Evolutionary conservation across 2,329 filamentous ascomycete species (phyloP).

Genomic region (Triangularia verruculosa): DNA sequence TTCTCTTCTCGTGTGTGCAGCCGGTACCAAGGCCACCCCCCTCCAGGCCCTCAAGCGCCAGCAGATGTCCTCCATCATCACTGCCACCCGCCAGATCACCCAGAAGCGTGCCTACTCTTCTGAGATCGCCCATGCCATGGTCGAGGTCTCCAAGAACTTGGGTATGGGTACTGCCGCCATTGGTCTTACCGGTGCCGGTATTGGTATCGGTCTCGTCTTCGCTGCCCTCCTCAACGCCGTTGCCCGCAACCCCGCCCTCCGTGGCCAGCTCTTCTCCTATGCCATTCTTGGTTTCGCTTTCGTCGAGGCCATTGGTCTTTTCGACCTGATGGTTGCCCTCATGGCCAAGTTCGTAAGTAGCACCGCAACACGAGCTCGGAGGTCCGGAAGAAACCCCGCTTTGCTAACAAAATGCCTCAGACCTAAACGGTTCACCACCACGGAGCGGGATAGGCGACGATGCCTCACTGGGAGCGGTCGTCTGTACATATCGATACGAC

Average conservation of each 20-base stretch:
- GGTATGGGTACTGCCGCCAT: slow-evolving; percentile 88
- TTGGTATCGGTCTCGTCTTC: slow-evolving; percentile 95
- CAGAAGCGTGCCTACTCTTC: slow-evolving; percentile 75
- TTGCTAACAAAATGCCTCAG: slow-evolving; percentile 21
- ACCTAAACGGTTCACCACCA: slow-evolving; percentile 29
- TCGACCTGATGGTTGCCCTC: slow-evolving; percentile 89
- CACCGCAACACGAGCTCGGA: slow-evolving; percentile 1
- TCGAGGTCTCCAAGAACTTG: slow-evolving; percentile 87
- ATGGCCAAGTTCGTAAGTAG: slow-evolving; percentile 82
- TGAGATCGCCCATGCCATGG: slow-evolving; percentile 83
- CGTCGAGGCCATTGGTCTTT: slow-evolving; percentile 88
- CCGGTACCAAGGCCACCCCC: slow-evolving; percentile 56
- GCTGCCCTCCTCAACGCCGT: slow-evolving; percentile 84
- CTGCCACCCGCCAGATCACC: slow-evolving; percentile 64
- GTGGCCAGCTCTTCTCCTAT: slow-evolving; percentile 94
- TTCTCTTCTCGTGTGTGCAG: slow-evolving; percentile 33
- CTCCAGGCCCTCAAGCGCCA: slow-evolving; percentile 75
- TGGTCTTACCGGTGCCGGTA: slow-evolving; percentile 88
- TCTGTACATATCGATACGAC: slow-evolving; percentile 28
- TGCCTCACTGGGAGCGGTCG: slow-evolving; percentile 25
- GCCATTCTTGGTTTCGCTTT: slow-evolving; percentile 95
- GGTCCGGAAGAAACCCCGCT: not conserved
- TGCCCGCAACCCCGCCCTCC: slow-evolving; percentile 90
- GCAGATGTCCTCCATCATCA: slow-evolving; percentile 64
- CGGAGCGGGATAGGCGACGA: slow-evolving; percentile 24